Percentiles rank a stretch among this genome's conserved stretches.
Conservation (phyloP, 257 asterid genomes). For the Anisodus acutangulus region DNA sequence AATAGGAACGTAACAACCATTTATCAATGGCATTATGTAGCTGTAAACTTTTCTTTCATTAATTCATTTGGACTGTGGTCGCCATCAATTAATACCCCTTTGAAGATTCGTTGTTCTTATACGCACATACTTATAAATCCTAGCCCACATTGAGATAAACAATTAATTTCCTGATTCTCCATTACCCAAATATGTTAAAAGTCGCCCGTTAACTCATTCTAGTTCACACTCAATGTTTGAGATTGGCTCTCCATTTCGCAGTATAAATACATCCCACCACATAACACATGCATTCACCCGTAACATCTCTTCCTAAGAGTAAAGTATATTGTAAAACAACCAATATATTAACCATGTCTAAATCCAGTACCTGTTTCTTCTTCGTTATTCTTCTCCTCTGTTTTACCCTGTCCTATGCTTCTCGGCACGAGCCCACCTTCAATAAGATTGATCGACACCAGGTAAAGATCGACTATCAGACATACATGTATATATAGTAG, state of each 20-base stretch:
- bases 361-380: slow-evolving; percentile 41
- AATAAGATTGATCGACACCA: slow-evolving; percentile 25
- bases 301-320: neutral
- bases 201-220: neutral
- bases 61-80: neutral
- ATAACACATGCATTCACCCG: neutral
- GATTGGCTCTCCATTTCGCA: neutral
- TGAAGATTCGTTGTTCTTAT: neutral
- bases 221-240: neutral
- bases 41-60: neutral
- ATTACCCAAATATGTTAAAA: neutral
- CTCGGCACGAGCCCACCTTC: slow-evolving; percentile 49
- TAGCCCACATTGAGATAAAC: neutral
- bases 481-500: no score
- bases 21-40: neutral
- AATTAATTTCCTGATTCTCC: neutral
- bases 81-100: neutral
- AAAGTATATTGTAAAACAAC: neutral
- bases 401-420: slow-evolving; percentile 47
- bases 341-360: slow-evolving; percentile 45
- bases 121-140: neutral
- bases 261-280: neutral
- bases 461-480: neutral
- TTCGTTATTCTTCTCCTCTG: slow-evolving; percentile 49
- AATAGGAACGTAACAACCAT: slow-evolving; percentile 12